A percentile compares a stretch with the other conserved stretches of the same genome.
Conservation (phyloP, 192 early-diverging fungal species). For the Dissophora globulifera region DNA sequence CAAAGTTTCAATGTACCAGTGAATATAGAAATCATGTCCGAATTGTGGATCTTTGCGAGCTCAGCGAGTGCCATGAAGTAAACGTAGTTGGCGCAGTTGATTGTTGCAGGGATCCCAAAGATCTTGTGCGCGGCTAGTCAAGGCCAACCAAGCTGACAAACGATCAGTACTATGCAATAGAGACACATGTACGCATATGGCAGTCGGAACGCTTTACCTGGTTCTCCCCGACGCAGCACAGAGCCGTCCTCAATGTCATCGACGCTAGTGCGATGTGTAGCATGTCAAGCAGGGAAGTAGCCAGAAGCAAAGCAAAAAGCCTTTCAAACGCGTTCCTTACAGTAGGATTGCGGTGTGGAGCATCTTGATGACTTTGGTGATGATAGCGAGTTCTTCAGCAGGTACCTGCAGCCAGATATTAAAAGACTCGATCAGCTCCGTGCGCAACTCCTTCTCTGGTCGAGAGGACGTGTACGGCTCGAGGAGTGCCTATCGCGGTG, state of each 20-base stretch:
- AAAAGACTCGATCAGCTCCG: slow-evolving; percentile 92
- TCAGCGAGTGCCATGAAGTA: slow-evolving; percentile 94
- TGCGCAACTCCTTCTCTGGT: slow-evolving; percentile 94
- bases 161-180: too few species aligned
- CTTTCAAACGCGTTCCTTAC: too few species aligned
- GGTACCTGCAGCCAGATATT: slow-evolving; percentile 88
- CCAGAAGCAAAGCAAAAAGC: too few species aligned
- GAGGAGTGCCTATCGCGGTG: slow-evolving; percentile 87
- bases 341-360: slow-evolving; percentile 94
- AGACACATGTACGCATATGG: too few species aligned
- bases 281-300: too few species aligned
- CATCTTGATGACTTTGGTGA: slow-evolving; percentile 90
- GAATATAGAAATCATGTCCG: slow-evolving; percentile 82
- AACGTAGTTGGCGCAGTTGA: slow-evolving; percentile 98
- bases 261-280: too few species aligned
- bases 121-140: slow-evolving; percentile 96
- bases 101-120: slow-evolving; percentile 90
- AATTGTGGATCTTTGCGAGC: slow-evolving; percentile 70
- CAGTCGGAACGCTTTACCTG: slow-evolving; percentile 60
- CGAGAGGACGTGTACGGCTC: slow-evolving; percentile 90
- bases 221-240: slow-evolving; percentile 84
- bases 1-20: slow-evolving; percentile 62
- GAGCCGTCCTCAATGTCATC: slow-evolving; percentile 98
- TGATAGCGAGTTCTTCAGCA: slow-evolving; percentile 68
- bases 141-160: too few species aligned